phyloP scores from a whole-genome alignment of 306 rosid genomes.

The Quercus variabilis region DNA sequence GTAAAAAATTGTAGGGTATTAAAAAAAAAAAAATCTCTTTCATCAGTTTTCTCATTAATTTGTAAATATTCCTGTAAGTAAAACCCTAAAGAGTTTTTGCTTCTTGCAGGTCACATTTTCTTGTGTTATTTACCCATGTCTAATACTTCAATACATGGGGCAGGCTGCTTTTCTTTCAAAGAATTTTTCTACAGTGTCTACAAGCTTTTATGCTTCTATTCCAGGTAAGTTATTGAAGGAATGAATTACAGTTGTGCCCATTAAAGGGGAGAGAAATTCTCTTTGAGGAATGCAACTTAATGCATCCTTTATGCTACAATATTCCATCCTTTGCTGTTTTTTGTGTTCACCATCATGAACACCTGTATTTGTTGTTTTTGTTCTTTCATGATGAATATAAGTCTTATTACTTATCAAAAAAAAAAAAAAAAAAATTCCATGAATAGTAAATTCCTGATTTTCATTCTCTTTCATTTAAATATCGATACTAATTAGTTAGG shows the following conservation, averaged over 20 bases:
- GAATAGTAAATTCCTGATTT: slow-evolving; percentile 7
- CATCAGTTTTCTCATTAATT: slow-evolving; percentile 12
- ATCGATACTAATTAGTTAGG: slow-evolving; percentile 1
- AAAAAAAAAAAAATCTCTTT: neutral
- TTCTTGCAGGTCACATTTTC: slow-evolving; percentile 64
- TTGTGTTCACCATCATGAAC: too few relatives aligned
- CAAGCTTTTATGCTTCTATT: slow-evolving; percentile 84
- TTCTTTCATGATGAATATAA: too few relatives aligned
- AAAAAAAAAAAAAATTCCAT: too few relatives aligned
- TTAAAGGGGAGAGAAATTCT: neutral
- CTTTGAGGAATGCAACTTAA: neutral
- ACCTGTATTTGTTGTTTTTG: too few relatives aligned
- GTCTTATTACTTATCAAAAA: too few relatives aligned
- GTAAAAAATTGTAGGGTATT: neutral
- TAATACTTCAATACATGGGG: slow-evolving; percentile 87
- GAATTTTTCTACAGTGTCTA: slow-evolving; percentile 60
- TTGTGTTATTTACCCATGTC: slow-evolving; percentile 66
- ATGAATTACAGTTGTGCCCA: slow-evolving; percentile 3
- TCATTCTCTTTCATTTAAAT: neutral
- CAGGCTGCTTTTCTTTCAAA: slow-evolving; percentile 88
- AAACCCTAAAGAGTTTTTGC: slow-evolving; percentile 15
- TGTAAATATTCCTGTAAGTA: slow-evolving; percentile 1
- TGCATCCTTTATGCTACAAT: slow-evolving; percentile 5
- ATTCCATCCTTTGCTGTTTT: too few relatives aligned
- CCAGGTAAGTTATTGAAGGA: slow-evolving; percentile 59